These are phyloP conservation scores for Arxiozyma telluris DNA, from an alignment of 1,139 yeast genomes.

Conservation along the genomic window DNA sequence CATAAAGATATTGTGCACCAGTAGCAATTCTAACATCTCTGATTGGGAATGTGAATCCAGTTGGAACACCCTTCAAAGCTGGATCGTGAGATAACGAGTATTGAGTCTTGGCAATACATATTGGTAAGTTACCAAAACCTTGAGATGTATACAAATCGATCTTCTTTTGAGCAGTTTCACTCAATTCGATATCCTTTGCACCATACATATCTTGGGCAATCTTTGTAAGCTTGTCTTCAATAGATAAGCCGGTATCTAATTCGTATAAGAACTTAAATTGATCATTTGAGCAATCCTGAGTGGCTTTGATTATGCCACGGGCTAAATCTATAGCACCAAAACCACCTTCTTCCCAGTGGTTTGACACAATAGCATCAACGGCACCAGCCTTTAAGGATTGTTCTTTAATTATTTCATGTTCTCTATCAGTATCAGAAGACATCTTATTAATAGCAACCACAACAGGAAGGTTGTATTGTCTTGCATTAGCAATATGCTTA, in stretches of 20 bases:
- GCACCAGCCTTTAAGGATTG: constrained; percentile 70
- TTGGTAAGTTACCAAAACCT: constrained; percentile 67
- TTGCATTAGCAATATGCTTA: constrained; percentile 65
- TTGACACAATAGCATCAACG: constrained; percentile 60
- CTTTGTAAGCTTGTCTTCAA: constrained; percentile 53
- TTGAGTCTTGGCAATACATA: constrained; percentile 79
- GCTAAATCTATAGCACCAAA: constrained; percentile 63
- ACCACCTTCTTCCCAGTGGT: constrained; percentile 82
- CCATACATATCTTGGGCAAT: constrained; percentile 74
- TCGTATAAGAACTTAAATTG: constrained; percentile 40
- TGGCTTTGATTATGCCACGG: constrained; percentile 54
- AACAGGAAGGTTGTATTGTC: constrained; percentile 64
- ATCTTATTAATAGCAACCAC: constrained; percentile 74
- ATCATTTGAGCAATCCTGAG: constrained; percentile 18
- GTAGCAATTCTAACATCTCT: constrained; percentile 73
- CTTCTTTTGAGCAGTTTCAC: constrained; percentile 58
- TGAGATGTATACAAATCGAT: constrained; percentile 57
- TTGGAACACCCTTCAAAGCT: constrained; percentile 72
- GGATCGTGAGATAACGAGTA: constrained; percentile 78
- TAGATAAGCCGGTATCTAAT: constrained; percentile 47
- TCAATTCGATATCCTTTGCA: constrained; percentile 57
- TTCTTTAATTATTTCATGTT: constrained; percentile 51
- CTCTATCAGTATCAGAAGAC: constrained; percentile 62
- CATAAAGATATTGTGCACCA: constrained; percentile 78
- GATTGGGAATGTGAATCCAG: constrained; percentile 68